phyloP scores from a whole-genome alignment of 2,329 filamentous ascomycete genomes.

The Fusarium aywerte region DNA sequence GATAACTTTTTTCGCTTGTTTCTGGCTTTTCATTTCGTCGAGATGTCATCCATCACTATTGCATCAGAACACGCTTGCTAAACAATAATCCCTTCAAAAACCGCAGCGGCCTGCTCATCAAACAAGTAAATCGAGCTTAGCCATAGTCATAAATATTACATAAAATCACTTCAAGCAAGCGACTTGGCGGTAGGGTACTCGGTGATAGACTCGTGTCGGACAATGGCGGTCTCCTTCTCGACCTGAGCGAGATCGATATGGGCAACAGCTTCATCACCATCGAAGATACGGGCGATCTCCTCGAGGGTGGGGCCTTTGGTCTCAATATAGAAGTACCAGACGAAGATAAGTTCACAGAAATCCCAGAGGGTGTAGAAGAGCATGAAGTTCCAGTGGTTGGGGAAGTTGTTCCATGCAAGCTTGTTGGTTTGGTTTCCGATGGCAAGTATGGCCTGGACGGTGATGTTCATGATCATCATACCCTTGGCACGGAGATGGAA shows the following conservation, averaged over 20 bases:
- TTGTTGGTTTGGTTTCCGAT: constrained; percentile 73
- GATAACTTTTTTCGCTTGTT: not conserved
- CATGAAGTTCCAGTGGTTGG: constrained; percentile 72
- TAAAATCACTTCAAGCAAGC: constrained; percentile 6
- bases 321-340: constrained; percentile 75
- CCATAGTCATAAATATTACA: not conserved
- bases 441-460: constrained; percentile 69
- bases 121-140: not conserved
- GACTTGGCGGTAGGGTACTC: constrained; percentile 32
- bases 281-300: constrained; percentile 71
- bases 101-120: not conserved
- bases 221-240: constrained; percentile 60
- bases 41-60: constrained; percentile 14
- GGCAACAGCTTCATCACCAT: constrained; percentile 69
- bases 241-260: constrained; percentile 66
- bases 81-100: constrained; percentile 6
- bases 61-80: constrained; percentile 31
- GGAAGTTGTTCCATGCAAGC: constrained; percentile 69
- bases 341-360: constrained; percentile 67
- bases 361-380: constrained; percentile 74
- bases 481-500: constrained; percentile 68
- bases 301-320: constrained; percentile 77
- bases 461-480: constrained; percentile 73
- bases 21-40: constrained; percentile 5
- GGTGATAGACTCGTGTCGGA: constrained; percentile 43